A percentile compares a stretch with the other conserved stretches of the same genome.
phyloP scores from a whole-genome alignment of 169 alveolate genomes.

The Cryptosporidium parvum region DNA sequence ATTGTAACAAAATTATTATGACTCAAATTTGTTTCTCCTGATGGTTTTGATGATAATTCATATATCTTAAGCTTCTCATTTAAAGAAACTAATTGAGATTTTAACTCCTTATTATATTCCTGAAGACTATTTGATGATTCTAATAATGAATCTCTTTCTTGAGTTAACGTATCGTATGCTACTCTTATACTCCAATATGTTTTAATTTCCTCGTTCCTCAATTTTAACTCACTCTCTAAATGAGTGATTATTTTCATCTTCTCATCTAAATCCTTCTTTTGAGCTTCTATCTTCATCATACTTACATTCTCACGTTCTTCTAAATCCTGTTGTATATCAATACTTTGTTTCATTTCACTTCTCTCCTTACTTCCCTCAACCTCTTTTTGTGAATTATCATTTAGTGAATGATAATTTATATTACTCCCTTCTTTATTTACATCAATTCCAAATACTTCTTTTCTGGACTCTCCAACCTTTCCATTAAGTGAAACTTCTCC shows the following conservation, averaged over 20 bases:
- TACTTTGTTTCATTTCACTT: neutral
- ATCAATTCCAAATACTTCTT: no score
- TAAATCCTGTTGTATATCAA: neutral
- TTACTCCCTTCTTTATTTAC: no score
- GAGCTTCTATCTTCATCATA: conserved; percentile 7
- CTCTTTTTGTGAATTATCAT: neutral
- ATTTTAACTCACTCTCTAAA: conserved; percentile 50
- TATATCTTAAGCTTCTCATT: conserved; percentile 37
- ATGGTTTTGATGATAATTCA: neutral
- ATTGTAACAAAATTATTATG: neutral
- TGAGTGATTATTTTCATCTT: conserved; percentile 65
- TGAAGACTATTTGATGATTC: conserved; percentile 49
- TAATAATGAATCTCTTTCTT: conserved; percentile 66
- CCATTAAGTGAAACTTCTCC: neutral
- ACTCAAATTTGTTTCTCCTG: neutral
- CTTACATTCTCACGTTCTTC: neutral
- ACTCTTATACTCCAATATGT: conserved; percentile 75
- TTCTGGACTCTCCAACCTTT: neutral
- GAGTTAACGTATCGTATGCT: conserved; percentile 68
- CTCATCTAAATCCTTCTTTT: conserved; percentile 42
- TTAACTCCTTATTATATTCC: conserved; percentile 21
- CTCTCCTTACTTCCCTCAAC: neutral
- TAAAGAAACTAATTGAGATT: conserved; percentile 1
- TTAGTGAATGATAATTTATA: no score
- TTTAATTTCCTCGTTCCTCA: conserved; percentile 67